These are phyloP conservation scores for Spinacia oleracea DNA, from an alignment of 179 eudicot genomes.

Conservation along the genomic window DNA sequence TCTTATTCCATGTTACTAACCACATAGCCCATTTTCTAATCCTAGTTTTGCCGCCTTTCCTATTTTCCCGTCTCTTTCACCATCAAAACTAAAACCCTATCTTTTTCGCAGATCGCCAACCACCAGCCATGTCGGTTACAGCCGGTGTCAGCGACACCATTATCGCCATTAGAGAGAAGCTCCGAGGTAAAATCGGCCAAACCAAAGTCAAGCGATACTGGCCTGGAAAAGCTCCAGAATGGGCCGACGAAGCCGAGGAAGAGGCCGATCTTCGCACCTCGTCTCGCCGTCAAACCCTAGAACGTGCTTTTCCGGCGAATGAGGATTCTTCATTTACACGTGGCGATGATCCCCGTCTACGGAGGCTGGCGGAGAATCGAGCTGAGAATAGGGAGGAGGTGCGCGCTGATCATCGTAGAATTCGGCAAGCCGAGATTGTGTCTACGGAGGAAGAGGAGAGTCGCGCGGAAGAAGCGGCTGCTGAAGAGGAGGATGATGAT, in stretches of 20 bases:
- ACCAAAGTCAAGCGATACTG: slow-evolving; percentile 91
- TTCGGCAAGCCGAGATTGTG: slow-evolving; percentile 87
- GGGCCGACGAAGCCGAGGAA: slow-evolving; percentile 86
- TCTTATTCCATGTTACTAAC: too few relatives aligned
- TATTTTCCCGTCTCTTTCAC: too few relatives aligned
- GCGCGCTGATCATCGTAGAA: slow-evolving; percentile 81
- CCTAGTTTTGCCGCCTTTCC: not conserved
- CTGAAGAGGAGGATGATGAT: slow-evolving; percentile 89
- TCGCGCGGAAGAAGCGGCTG: slow-evolving; percentile 49
- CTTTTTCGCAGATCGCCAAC: slow-evolving; percentile 3
- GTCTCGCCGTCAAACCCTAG: slow-evolving; percentile 46
- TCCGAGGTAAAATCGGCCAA: slow-evolving; percentile 89
- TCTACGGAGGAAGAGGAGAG: slow-evolving; percentile 70
- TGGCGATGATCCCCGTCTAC: slow-evolving; percentile 74
- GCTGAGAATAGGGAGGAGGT: slow-evolving; percentile 68
- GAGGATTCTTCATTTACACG: slow-evolving; percentile 33
- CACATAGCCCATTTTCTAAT: too few relatives aligned
- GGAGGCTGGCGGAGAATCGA: slow-evolving; percentile 74
- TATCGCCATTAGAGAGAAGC: slow-evolving; percentile 84
- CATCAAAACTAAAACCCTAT: slow-evolving; percentile 23
- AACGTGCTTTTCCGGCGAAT: slow-evolving; percentile 57
- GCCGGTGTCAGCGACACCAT: slow-evolving; percentile 88
- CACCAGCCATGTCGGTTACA: slow-evolving; percentile 72
- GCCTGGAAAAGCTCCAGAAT: slow-evolving; percentile 98
- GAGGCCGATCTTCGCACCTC: slow-evolving; percentile 61